These are phyloP conservation scores for Melanomma pulvis-pyrius DNA, from an alignment of 495 filamentous ascomycete genomes.

Conservation along the genomic window DNA sequence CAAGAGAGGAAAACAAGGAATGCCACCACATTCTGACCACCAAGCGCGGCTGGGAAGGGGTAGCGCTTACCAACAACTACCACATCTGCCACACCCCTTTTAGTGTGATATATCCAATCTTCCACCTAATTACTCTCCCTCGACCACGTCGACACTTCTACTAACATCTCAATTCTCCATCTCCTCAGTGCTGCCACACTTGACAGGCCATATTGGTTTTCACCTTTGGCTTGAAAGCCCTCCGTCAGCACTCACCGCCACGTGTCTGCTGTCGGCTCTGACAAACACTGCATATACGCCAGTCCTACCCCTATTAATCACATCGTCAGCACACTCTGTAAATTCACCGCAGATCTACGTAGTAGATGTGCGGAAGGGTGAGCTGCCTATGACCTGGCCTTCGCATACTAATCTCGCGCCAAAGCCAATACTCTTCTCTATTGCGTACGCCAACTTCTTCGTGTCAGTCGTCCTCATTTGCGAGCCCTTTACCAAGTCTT, in stretches of 20 bases:
- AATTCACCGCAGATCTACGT: constrained; percentile 24
- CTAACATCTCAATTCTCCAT: neutral
- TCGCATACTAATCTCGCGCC: constrained; percentile 29
- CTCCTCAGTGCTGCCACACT: neutral
- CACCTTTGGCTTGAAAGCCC: neutral
- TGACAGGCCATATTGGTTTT: neutral
- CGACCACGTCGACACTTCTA: neutral
- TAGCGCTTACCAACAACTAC: too few relatives aligned
- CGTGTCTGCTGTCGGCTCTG: neutral
- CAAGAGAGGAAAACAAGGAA: too few relatives aligned
- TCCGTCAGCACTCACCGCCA: neutral
- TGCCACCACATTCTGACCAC: too few relatives aligned
- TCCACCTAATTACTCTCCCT: neutral
- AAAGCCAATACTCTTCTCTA: constrained; percentile 24
- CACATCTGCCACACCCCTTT: too few relatives aligned
- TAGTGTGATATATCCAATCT: too few relatives aligned
- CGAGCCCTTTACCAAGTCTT: constrained; percentile 22
- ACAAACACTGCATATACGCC: neutral
- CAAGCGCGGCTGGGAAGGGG: too few relatives aligned
- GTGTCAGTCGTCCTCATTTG: constrained; percentile 21
- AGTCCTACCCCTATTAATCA: neutral
- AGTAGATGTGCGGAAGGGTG: constrained; percentile 28
- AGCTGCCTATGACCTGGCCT: constrained; percentile 36
- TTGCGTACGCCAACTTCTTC: constrained; percentile 27
- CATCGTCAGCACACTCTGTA: constrained; percentile 17